A percentile compares a stretch with the other conserved stretches of the same genome.
These are phyloP conservation scores for Solanum hybrid DNA, from an alignment of 305 asterid species.

Conservation along the genomic window DNA sequence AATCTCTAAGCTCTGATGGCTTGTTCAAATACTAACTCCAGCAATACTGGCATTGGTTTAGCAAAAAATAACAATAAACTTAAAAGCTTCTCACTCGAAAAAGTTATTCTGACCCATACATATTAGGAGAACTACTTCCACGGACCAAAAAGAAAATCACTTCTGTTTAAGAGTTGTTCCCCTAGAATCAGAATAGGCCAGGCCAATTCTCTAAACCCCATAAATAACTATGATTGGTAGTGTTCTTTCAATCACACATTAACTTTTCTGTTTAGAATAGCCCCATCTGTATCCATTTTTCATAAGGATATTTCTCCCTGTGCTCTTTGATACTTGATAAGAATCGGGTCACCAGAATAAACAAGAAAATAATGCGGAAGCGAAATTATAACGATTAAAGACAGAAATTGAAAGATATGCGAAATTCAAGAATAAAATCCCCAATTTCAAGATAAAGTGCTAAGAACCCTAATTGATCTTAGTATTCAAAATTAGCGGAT, in stretches of 20 bases:
- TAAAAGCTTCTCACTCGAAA: background rate
- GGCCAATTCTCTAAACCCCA: background rate
- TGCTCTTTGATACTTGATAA: background rate
- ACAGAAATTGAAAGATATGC: too few species aligned
- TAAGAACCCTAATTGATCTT: background rate
- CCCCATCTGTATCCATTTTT: background rate
- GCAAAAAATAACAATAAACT: background rate
- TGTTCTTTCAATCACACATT: background rate
- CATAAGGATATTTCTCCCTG: background rate
- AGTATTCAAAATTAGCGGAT: too few species aligned
- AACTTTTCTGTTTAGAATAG: background rate
- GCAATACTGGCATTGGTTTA: background rate
- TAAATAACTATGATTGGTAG: background rate
- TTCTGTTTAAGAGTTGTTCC: background rate
- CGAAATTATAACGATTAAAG: too few species aligned
- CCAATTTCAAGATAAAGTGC: too few species aligned
- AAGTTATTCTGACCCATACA: background rate
- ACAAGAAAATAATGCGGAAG: too few species aligned
- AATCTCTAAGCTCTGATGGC: background rate
- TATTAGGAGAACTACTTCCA: background rate
- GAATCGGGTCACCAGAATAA: too few species aligned
- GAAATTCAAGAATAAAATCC: too few species aligned
- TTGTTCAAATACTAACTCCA: background rate
- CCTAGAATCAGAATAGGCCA: background rate
- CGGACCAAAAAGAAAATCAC: background rate